phyloP scores from a whole-genome alignment of 305 asterid genomes.

The Fraxinus sp. region DNA sequence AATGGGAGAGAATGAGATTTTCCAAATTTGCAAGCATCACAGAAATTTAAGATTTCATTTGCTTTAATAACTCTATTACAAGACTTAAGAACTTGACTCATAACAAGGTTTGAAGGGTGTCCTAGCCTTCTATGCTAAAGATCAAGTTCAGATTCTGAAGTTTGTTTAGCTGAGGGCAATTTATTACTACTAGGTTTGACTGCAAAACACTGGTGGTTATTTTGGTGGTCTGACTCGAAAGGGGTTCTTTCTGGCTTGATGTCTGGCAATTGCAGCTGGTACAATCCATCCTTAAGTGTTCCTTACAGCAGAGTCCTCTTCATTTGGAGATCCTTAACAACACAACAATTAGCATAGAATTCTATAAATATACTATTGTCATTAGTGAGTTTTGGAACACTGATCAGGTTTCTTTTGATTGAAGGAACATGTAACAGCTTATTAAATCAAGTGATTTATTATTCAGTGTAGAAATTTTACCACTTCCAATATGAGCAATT shows the following conservation, averaged over 20 bases:
- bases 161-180: background rate
- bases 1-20: background rate
- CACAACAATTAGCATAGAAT: background rate
- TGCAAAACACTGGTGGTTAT: background rate
- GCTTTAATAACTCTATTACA: background rate
- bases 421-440: background rate
- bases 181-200: background rate
- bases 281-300: background rate
- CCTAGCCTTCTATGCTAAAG: background rate
- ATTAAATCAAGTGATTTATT: background rate
- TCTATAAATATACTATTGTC: background rate
- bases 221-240: background rate
- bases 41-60: background rate
- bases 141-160: no score
- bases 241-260: background rate
- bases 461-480: background rate
- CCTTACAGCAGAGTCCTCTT: background rate
- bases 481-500: background rate
- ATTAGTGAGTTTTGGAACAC: background rate
- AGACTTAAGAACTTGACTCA: background rate
- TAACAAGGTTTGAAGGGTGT: background rate
- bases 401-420: background rate
- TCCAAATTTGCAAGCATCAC: background rate
- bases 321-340: background rate
- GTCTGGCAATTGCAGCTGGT: background rate